These are phyloP conservation scores for Leucogyrophana mollusca DNA, from an alignment of 768 basidiomycete genomes.

Conservation along the genomic window DNA sequence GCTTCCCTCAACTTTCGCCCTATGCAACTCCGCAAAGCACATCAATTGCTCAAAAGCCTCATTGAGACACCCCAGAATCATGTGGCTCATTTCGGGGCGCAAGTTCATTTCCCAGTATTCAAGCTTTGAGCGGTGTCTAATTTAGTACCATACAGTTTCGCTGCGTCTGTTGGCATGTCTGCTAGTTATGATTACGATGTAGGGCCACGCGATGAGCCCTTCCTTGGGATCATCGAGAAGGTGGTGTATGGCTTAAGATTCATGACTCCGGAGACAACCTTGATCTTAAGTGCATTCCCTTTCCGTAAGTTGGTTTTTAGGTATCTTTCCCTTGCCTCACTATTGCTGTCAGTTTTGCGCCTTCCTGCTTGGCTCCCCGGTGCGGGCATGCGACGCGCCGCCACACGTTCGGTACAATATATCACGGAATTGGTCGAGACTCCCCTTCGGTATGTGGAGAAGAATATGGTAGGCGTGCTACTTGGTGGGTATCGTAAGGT, in stretches of 20 bases:
- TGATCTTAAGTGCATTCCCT: conserved; percentile 8
- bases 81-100: conserved; percentile 18
- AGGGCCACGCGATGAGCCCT: conserved; percentile 4
- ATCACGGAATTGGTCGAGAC: conserved; percentile 6
- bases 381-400: conserved; percentile 33
- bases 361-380: conserved; percentile 39
- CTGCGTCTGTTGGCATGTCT: conserved; percentile 27
- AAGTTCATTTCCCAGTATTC: too few relatives aligned
- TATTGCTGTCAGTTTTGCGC: conserved; percentile 11
- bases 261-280: conserved; percentile 5
- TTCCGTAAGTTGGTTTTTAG: conserved; percentile 12
- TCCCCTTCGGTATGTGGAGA: conserved; percentile 24
- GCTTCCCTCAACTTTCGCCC: conserved; percentile 1
- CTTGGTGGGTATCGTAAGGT: not conserved
- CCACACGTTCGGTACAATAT: conserved; percentile 6
- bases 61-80: conserved; percentile 22
- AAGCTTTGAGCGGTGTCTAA: too few relatives aligned
- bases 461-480: conserved; percentile 21
- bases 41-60: not conserved
- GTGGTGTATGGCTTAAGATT: not conserved
- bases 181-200: conserved; percentile 14
- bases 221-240: conserved; percentile 6
- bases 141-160: conserved; percentile 19
- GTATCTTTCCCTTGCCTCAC: conserved; percentile 5
- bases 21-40: conserved; percentile 1